Base-by-base conservation (phyloP, 1,284 basidiomycete genomes). In the Peniophora sp. region DNA sequence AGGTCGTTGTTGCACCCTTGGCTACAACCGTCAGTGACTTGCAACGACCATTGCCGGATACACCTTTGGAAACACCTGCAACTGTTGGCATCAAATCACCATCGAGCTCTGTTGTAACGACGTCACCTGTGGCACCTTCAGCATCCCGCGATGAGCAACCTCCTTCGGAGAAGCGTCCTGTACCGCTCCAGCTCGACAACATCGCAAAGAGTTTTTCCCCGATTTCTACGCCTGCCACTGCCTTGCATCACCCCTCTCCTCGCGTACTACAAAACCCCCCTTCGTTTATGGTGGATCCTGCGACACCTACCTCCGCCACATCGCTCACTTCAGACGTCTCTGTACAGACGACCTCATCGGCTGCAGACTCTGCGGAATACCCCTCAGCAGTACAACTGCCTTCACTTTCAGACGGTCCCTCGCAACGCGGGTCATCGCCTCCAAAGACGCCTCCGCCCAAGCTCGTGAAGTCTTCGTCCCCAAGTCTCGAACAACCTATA, bases 171-270 rank as follows among this genome's bases (percentile, higher is more conserved):
- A 32, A 32, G 27, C 27, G 27, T 12, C 43, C 49, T 12, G 45
- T 20, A 15, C 20, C 15, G 3, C 17, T 47, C 1, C 27, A 45
- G 14, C 23, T 18, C 14, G 34, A 8, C 23, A 47, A 47, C n/a
- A 18, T 34, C 35, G 8, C 14, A 35, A 18, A 9, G 14, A 23
- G 0, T 23, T 18, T 47, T 9, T 12, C n/a, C 35, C 14, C 27
- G 24, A 32, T 34, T 17, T 32, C 36, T n/a, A 24, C 17, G 12
- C n/a, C 52, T 9, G 23, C 22, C 10, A 32, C 36, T 8, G 22
- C 20, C 37, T 12, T 57, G 17, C 43, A 56, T 44, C 55, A 56
- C 6, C 56, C 55, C 10, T 51, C 52, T 17, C 56, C 55, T 23
- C 52, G 52, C 24, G 43, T 50, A 15, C 12, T 46, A n/a, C 15